Base-by-base conservation (phyloP, 176 grass and related monocot genomes). In the Canna indica region DNA sequence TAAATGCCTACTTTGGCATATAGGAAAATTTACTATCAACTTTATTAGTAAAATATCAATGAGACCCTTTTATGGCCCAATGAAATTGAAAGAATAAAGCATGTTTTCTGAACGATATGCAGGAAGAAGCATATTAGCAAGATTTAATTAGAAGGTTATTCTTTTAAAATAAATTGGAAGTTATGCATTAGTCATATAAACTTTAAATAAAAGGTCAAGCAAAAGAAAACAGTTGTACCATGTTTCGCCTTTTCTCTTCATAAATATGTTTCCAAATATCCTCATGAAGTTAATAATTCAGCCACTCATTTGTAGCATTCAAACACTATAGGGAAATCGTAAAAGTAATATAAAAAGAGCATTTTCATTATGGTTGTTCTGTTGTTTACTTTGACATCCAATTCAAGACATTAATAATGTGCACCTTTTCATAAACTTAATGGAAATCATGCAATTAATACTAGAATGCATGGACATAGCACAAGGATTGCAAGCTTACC, bases 401-500 rank as follows among this genome's bases (percentile, higher is more conserved):
- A 54, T 54, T 54, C 50, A 11, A 52, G 17, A 52, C 17, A 6
- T 11, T n/a, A n/a, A 54, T 54, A 54, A n/a, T 20, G 18, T n/a
- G 50, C 5, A 54, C 3, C 12, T 15, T 33, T 15, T 61, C 5
- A 31, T 14, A 32, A 28, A 15, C 20, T 29, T 8, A 17, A 15
- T 12, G 12, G 24, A 61, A 16, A 28, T 31, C 30, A 61, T 10
- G 10, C 28, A 15, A 61, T 33, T 61, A 61, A 32, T 3, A 61
- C 27, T 28, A 6, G 1, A 29, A 29, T 27, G n/a, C 25, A 69
- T 47, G 31, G 11, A 47, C n/a, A n/a, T n/a, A 2, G 16, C 4
- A 13, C 29, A 36, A 5, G 32, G 9, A 47, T 18, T 32, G 29
- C 6, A 50, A 47, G 33, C 81, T 48, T 97, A 92, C 93, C 93